A percentile compares a stretch with the other conserved stretches of the same genome.
Evolutionary conservation across 1,139 yeast species (phyloP).

Genomic region (Pichia sp.): DNA sequence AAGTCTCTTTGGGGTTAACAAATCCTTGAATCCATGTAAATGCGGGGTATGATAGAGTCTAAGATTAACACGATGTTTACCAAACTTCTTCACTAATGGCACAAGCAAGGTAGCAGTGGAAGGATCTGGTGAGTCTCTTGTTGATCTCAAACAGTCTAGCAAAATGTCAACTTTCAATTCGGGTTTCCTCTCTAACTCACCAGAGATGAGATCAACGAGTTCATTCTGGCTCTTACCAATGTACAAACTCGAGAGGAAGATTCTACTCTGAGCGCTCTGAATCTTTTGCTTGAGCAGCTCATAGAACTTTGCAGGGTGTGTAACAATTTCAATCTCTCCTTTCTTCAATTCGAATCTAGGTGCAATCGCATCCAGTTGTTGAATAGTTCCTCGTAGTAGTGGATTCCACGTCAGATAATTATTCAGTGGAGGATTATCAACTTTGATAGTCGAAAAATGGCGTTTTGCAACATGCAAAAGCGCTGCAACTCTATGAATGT

Average conservation of each 20-base stretch:
- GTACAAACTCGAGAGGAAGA: conserved; percentile 80
- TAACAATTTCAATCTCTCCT: conserved; percentile 58
- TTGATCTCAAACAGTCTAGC: conserved; percentile 86
- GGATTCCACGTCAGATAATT: conserved; percentile 37
- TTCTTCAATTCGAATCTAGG: conserved; percentile 59
- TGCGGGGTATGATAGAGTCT: conserved; percentile 90
- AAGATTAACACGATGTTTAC: conserved; percentile 64
- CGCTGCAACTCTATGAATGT: conserved; percentile 5
- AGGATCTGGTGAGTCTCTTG: conserved; percentile 78
- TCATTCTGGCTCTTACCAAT: conserved; percentile 81
- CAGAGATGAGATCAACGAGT: conserved; percentile 49
- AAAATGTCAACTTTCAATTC: conserved; percentile 63
- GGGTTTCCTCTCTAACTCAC: conserved; percentile 53
- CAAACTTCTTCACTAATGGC: conserved; percentile 58
- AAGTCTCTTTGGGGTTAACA: conserved; percentile 68
- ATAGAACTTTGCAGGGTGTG: conserved; percentile 68
- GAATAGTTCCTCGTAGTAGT: conserved; percentile 40
- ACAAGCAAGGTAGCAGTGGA: conserved; percentile 76
- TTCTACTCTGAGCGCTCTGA: conserved; percentile 44
- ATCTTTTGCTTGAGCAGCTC: conserved; percentile 51
- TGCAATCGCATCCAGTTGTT: conserved; percentile 56
- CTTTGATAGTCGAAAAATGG: conserved; percentile 20
- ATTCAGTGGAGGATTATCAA: conserved; percentile 20
- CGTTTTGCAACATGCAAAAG: conserved; percentile 8
- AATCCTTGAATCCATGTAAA: conserved; percentile 58